Base-by-base conservation (phyloP, 1,284 basidiomycete genomes). In the Afroboletus lepidellus region DNA sequence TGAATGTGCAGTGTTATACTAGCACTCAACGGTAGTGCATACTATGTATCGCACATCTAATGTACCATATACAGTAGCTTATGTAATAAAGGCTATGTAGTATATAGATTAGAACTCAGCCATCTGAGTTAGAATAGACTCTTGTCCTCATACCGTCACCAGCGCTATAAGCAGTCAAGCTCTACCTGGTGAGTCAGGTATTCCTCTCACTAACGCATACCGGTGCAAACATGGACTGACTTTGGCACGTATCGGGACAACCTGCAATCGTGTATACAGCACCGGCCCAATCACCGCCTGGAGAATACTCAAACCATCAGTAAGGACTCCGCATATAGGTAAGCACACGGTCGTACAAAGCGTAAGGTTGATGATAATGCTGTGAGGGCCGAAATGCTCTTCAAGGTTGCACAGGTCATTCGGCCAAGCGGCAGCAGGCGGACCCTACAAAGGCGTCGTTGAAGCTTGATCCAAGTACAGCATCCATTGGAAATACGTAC, bases 201-300 rank as follows among this genome's bases (percentile, higher is more conserved):
- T n/a, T n/a, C n/a, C n/a, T n/a, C n/a, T n/a, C n/a, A n/a, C n/a
- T n/a, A n/a, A n/a, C n/a, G n/a, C n/a, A n/a, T n/a, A n/a, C n/a
- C n/a, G n/a, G n/a, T n/a, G 20, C 2, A 33, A 13, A 29, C 27
- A 18, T 3, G 3, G 11, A 69, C 69, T 43, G 46, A 65, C 58
- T 27, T 48, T 57, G 48, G 38, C 66, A 71, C 15, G 61, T 66
- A 6, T 57, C 61, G 7, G 71, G 72, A 54, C 72, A 76, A 25
- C 62, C 66, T 36, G 70, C 65, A 11, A 32, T 34, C 7, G 33
- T 11, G 56, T 71, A 75, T 21, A 50, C 56, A 33, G 55, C 57
- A 34, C 75, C 73, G 12, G 75, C 74, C 70, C 73, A 74, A 50
- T 74, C 72, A 36, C 75, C 74, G 27, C 74, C 73, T 71, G 37